phyloP scores from a whole-genome alignment of 345 rosid species.

The Populus euphratica region DNA sequence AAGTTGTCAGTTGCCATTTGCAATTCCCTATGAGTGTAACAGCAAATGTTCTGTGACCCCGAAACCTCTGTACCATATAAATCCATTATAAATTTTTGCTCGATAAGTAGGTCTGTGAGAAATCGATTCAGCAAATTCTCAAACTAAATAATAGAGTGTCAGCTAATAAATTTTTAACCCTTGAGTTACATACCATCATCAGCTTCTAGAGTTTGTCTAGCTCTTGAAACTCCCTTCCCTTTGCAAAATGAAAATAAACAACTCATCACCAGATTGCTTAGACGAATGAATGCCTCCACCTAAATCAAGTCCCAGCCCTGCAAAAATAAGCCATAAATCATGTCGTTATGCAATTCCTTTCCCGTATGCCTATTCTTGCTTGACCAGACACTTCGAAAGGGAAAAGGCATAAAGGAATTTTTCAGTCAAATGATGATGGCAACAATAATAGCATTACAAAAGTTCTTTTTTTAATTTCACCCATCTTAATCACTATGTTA shows the following conservation, averaged over 20 bases:
- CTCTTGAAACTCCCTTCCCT: constrained; percentile 25
- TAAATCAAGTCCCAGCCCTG: constrained; percentile 14
- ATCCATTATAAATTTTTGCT: constrained; percentile 4
- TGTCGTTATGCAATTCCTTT: background rate
- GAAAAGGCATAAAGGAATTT: background rate
- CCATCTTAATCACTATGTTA: background rate
- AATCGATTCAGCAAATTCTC: background rate
- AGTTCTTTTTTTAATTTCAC: too few relatives aligned
- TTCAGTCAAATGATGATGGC: background rate
- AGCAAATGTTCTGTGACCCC: constrained; percentile 32
- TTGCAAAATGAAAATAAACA: constrained; percentile 31
- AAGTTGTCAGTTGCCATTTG: constrained; percentile 50
- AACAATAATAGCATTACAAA: background rate
- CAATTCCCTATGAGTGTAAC: constrained; percentile 49
- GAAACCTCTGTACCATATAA: constrained; percentile 43
- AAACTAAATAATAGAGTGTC: background rate
- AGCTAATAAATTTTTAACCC: background rate
- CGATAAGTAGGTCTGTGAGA: background rate
- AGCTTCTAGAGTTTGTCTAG: constrained; percentile 22
- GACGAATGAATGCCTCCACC: constrained; percentile 6
- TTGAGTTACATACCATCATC: constrained; percentile 44
- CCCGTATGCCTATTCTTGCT: background rate
- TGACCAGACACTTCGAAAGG: background rate
- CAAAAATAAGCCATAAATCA: constrained; percentile 2
- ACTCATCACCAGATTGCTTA: constrained; percentile 30